Conservation (phyloP, 768 basidiomycete genomes). For the Lactarius psammicola region DNA sequence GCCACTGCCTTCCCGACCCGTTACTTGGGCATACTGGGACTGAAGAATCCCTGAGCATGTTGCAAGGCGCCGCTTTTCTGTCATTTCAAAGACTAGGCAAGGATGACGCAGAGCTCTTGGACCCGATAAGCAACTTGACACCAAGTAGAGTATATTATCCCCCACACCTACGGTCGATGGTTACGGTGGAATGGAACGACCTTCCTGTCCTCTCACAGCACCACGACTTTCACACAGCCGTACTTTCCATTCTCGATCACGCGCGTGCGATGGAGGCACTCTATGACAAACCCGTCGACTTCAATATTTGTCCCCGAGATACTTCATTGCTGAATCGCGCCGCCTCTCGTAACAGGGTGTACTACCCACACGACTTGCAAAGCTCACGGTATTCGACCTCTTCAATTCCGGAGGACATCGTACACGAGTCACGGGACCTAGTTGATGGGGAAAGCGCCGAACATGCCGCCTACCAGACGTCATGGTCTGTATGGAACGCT, state of each 20-base stretch:
- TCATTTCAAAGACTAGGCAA: slow-evolving; percentile 41
- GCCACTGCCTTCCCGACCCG: slow-evolving; percentile 39
- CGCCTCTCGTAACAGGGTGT: slow-evolving; percentile 6
- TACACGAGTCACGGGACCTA: slow-evolving; percentile 1
- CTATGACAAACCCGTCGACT: neutral
- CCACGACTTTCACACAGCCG: slow-evolving; percentile 2
- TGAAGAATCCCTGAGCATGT: too few relatives aligned
- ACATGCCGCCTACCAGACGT: slow-evolving; percentile 1
- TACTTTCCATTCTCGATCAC: slow-evolving; percentile 1
- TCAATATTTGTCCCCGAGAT: neutral
- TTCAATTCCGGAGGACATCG: neutral
- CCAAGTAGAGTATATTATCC: slow-evolving; percentile 9
- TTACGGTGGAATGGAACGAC: slow-evolving; percentile 2
- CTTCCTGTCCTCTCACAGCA: slow-evolving; percentile 18
- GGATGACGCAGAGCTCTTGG: neutral
- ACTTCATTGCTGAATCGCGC: neutral
- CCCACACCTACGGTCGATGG: neutral
- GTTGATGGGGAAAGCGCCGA: neutral
- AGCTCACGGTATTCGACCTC: neutral
- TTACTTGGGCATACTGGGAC: too few relatives aligned
- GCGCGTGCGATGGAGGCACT: slow-evolving; percentile 6
- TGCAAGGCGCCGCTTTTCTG: slow-evolving; percentile 38
- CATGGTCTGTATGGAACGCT: neutral
- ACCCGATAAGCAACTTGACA: neutral
- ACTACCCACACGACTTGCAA: slow-evolving; percentile 9